Conservation (phyloP, 306 rosid genomes). For the Cajanus cajan region DNA sequence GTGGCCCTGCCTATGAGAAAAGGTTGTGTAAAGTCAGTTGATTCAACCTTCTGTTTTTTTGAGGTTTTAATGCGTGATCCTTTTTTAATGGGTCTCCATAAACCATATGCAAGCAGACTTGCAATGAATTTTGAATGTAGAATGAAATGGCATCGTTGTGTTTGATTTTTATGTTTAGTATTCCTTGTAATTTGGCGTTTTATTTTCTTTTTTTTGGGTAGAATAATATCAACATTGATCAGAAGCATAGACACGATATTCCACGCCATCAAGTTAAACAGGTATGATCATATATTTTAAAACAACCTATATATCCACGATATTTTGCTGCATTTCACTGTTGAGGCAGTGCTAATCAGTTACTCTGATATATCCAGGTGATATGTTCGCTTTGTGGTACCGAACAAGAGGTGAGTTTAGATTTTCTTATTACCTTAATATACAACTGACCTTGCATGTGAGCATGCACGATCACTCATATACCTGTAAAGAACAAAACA, state of each 20-base stretch:
- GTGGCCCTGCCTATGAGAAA: not conserved
- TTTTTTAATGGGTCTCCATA: not conserved
- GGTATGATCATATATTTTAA: slow-evolving; percentile 33
- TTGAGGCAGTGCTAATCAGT: slow-evolving; percentile 21
- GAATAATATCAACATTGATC: slow-evolving; percentile 65
- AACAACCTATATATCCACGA: not conserved
- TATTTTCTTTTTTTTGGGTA: slow-evolving; percentile 24
- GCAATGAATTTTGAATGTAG: not conserved
- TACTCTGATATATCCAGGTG: slow-evolving; percentile 46
- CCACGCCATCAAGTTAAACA: slow-evolving; percentile 73
- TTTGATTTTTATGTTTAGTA: not conserved
- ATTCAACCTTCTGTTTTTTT: not conserved
- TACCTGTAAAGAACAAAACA: not conserved
- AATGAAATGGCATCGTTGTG: not conserved
- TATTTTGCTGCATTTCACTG: not conserved
- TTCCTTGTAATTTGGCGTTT: not conserved
- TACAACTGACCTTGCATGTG: not conserved
- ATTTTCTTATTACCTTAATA: not conserved
- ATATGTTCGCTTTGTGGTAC: slow-evolving; percentile 82
- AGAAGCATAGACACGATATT: slow-evolving; percentile 68
- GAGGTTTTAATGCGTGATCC: not conserved
- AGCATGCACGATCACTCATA: not conserved
- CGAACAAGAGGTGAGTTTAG: slow-evolving; percentile 73
- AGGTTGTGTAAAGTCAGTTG: not conserved
- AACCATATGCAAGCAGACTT: not conserved